phyloP scores from a whole-genome alignment of 768 basidiomycete genomes.

The Rhodocollybia butyracea region DNA sequence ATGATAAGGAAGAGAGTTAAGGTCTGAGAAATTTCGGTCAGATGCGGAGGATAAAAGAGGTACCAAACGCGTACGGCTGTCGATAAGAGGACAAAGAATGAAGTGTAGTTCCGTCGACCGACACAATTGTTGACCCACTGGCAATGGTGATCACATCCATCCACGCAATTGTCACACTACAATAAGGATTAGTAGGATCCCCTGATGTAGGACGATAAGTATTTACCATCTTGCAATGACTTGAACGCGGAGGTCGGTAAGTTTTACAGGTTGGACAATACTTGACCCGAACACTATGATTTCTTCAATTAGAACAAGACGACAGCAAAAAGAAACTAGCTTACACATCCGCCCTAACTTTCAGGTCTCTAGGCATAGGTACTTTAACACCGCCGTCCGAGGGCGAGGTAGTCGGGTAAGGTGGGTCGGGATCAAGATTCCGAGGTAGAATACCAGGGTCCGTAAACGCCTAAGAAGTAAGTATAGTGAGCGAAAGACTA shows the following conservation, averaged over 20 bases:
- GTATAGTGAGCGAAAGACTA: neutral
- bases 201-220: neutral
- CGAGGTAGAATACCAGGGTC: conserved; percentile 92
- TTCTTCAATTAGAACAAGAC: conserved; percentile 7
- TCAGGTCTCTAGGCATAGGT: conserved; percentile 80
- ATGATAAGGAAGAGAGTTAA: conserved; percentile 73
- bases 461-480: conserved; percentile 54
- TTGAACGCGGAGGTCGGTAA: conserved; percentile 91
- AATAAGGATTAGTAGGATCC: neutral
- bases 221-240: conserved; percentile 90
- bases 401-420: conserved; percentile 59
- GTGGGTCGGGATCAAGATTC: conserved; percentile 82
- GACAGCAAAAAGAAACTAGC: conserved; percentile 23
- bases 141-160: conserved; percentile 91
- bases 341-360: conserved; percentile 74
- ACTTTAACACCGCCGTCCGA: conserved; percentile 58
- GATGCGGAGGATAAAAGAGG: conserved; percentile 7
- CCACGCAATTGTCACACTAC: conserved; percentile 96
- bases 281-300: conserved; percentile 77
- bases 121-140: conserved; percentile 96
- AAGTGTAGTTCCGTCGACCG: conserved; percentile 90
- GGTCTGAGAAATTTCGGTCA: conserved; percentile 39
- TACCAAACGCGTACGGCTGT: conserved; percentile 54
- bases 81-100: conserved; percentile 85
- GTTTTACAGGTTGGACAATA: conserved; percentile 92